Evolutionary conservation across 148 eudicot genomes (phyloP).

Genomic region (Nyssa sinensis): DNA sequence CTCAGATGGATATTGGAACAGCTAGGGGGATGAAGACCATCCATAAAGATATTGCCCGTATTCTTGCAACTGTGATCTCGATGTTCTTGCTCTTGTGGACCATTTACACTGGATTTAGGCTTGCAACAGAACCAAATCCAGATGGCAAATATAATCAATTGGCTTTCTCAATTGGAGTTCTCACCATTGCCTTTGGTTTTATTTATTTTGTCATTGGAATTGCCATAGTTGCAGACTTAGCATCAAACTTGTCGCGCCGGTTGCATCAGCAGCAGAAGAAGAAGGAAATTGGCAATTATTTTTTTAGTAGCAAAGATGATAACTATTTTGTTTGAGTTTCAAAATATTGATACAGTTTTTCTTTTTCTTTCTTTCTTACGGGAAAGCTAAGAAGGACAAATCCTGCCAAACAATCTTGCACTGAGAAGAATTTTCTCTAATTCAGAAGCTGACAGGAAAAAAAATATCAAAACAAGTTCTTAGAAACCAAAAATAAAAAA

Average conservation of each 20-base stretch:
- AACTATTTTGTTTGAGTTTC: neutral
- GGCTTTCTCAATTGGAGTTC: conserved; percentile 32
- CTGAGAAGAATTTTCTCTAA: too few species aligned
- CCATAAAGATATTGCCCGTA: conserved; percentile 11
- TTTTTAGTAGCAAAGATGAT: neutral
- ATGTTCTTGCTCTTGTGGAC: conserved; percentile 35
- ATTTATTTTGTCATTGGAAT: conserved; percentile 35
- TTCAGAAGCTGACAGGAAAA: too few species aligned
- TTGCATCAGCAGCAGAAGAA: conserved; percentile 11
- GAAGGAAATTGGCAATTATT: neutral
- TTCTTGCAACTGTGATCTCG: conserved; percentile 17
- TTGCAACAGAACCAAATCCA: conserved; percentile 25
- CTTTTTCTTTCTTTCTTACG: too few species aligned
- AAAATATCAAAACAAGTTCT: too few species aligned
- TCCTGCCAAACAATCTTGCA: too few species aligned
- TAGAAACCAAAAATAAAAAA: too few species aligned
- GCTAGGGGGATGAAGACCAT: conserved; percentile 25
- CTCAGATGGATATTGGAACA: conserved; percentile 14
- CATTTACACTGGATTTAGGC: conserved; percentile 36
- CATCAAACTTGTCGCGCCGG: conserved; percentile 12
- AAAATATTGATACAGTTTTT: too few species aligned
- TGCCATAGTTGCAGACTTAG: conserved; percentile 33
- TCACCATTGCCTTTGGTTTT: conserved; percentile 40
- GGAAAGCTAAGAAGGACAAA: too few species aligned
- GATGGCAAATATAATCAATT: conserved; percentile 27